Base-by-base conservation (phyloP, 139 green algal genomes). In the Ettlia oleoabundans region DNA sequence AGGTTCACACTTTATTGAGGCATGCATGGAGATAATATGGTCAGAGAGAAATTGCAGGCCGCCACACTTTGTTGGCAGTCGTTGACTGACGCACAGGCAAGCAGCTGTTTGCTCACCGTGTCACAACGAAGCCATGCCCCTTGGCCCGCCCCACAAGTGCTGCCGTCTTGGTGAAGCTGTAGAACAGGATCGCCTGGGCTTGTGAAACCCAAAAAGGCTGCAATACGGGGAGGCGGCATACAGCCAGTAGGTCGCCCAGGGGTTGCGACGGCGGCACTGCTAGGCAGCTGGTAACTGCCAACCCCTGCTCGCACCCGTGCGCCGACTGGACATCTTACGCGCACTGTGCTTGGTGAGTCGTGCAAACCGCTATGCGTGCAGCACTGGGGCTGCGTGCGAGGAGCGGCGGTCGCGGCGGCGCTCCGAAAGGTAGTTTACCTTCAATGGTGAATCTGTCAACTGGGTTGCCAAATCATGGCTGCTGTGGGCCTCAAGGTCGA, bases 131-230 rank as follows among this genome's bases (percentile, higher is more conserved):
- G 73, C 73, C 73, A 26, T 80, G 53, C 24, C 73, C 73, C 22
- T 52, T 55, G 13, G 73, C 73, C n/a, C 73, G 51, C 24, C 73
- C 73, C 32, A 40, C 43, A 33, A 80, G 35, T 28, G 26, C 22
- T 26, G 73, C 40, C 2, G 26, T 68, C 73, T 80, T 80, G 52
- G 33, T 38, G 37, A 69, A 53, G 53, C 5, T 13, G 37, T 80
- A 80, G 53, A 80, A 80, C 26, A 80, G 35, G 53, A 80, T 80
- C 35, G 52, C 51, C 26, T 80, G 51, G 30, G 73, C 73, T 61
- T 80, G 73, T n/a, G 73, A 13, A 15, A 80, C 38, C 73, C 73
- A 80, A 3, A 80, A 80, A 15, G 73, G 73, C 73, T 80, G 73
- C 73, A 38, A 21, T 22, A 26, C 15, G 42, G 28, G 13, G 2